Evolutionary conservation across 805 yeast species (phyloP).

Genomic region (Candida pini): DNA sequence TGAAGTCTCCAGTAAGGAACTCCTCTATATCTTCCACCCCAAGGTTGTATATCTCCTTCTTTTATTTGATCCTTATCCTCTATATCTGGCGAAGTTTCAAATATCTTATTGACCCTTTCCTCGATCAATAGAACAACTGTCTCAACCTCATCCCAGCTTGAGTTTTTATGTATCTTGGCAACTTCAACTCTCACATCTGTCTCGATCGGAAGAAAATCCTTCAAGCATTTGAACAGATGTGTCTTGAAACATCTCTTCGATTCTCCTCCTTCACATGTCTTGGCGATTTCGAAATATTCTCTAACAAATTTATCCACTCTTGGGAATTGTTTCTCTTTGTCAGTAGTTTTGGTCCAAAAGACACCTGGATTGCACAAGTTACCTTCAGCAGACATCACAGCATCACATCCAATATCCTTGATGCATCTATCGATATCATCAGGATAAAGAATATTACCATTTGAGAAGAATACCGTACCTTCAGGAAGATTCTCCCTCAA

Average conservation of each 20-base stretch:
- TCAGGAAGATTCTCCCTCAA: slow-evolving; percentile 70
- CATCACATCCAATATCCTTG: slow-evolving; percentile 66
- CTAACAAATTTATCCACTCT: slow-evolving; percentile 78
- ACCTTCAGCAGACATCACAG: slow-evolving; percentile 97
- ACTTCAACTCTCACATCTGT: slow-evolving; percentile 73
- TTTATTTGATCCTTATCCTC: slow-evolving; percentile 49
- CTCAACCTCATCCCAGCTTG: slow-evolving; percentile 41
- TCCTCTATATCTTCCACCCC: slow-evolving; percentile 79
- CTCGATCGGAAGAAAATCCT: slow-evolving; percentile 72
- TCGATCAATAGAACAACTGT: slow-evolving; percentile 63
- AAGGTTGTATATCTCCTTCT: slow-evolving; percentile 47
- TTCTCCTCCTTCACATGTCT: slow-evolving; percentile 56
- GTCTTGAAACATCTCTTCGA: slow-evolving; percentile 83
- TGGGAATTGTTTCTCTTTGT: slow-evolving; percentile 66
- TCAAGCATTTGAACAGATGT: slow-evolving; percentile 81
- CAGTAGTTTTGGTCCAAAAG: slow-evolving; percentile 52
- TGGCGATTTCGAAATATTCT: slow-evolving; percentile 84
- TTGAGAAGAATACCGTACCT: slow-evolving; percentile 86
- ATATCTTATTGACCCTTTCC: slow-evolving; percentile 52
- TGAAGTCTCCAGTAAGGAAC: slow-evolving; percentile 97
- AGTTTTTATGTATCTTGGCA: slow-evolving; percentile 41
- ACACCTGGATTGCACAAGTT: slow-evolving; percentile 91
- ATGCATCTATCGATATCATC: slow-evolving; percentile 73
- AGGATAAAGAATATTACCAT: slow-evolving; percentile 91
- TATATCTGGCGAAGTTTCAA: slow-evolving; percentile 44